Evolutionary conservation across 495 filamentous ascomycete species (phyloP).

Genomic region (Tuber calosporum): DNA sequence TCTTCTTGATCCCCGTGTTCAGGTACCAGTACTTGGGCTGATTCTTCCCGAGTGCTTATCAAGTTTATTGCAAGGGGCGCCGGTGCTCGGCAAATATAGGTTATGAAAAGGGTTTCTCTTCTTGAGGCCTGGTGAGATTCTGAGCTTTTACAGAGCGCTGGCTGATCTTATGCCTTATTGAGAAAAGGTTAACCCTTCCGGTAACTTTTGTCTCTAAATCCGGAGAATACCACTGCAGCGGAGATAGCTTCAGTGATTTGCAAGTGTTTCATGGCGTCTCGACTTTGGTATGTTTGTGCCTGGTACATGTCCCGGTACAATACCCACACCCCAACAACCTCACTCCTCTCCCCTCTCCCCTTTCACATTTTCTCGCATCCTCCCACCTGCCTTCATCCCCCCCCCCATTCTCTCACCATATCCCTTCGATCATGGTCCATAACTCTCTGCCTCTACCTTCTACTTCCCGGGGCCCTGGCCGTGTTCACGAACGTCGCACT

Average conservation of each 20-base stretch:
- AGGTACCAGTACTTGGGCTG: too few relatives aligned
- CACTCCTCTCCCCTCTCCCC: not conserved
- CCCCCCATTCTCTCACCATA: not conserved
- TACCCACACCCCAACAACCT: not conserved
- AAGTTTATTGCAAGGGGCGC: too few relatives aligned
- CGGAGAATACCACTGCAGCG: not conserved
- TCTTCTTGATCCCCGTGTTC: too few relatives aligned
- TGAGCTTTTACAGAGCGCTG: not conserved
- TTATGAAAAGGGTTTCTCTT: too few relatives aligned
- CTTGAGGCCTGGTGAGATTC: not conserved
- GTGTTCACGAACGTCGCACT: not conserved
- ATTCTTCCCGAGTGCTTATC: too few relatives aligned
- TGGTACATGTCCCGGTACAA: not conserved
- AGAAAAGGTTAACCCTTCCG: not conserved
- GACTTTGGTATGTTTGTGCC: too few relatives aligned
- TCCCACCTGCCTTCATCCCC: not conserved
- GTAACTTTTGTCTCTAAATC: not conserved
- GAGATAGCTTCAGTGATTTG: too few relatives aligned
- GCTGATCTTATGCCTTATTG: not conserved
- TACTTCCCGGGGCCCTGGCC: not conserved
- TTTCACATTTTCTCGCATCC: not conserved
- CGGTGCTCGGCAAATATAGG: too few relatives aligned
- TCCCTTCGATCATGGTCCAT: not conserved
- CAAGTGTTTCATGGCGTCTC: too few relatives aligned
- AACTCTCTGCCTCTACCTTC: not conserved